phyloP scores from a whole-genome alignment of 345 rosid genomes.

The Eucalyptus globulus region DNA sequence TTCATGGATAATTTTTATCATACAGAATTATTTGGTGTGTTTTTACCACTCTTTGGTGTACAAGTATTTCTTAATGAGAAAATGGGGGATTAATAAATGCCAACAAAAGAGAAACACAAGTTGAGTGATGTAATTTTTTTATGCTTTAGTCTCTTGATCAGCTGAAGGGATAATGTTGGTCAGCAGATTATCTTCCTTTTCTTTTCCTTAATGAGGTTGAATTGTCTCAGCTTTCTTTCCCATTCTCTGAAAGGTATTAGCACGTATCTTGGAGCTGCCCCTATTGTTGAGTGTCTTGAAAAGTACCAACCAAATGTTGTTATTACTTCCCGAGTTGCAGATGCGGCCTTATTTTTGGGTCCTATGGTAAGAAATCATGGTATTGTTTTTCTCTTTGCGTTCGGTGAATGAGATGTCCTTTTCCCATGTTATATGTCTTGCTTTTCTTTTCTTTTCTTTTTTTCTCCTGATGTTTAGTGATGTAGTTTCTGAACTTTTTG shows the following conservation, averaged over 20 bases:
- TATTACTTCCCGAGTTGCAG: conserved; percentile 81
- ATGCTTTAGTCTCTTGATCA: background rate
- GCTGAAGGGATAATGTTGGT: background rate
- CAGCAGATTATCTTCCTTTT: background rate
- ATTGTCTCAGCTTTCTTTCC: background rate
- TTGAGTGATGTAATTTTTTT: background rate
- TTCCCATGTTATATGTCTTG: background rate
- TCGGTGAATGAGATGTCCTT: background rate
- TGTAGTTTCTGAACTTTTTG: background rate
- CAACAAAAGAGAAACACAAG: background rate
- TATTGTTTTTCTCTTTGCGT: background rate
- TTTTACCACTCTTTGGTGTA: background rate
- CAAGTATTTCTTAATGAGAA: background rate
- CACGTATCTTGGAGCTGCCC: conserved; percentile 94
- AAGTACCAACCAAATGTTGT: conserved; percentile 73
- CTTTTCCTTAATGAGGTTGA: background rate
- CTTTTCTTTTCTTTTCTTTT: background rate
- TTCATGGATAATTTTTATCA: background rate
- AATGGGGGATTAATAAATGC: background rate
- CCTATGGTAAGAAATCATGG: conserved; percentile 55
- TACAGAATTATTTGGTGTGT: background rate
- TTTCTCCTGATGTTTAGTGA: background rate
- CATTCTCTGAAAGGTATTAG: conserved; percentile 50
- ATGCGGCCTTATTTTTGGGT: conserved; percentile 84
- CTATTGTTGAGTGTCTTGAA: conserved; percentile 84